Evolutionary conservation across 495 filamentous ascomycete species (phyloP), one percentile per base, ranked within the genome.

Genomic region (Monascus purpureus): DNA sequence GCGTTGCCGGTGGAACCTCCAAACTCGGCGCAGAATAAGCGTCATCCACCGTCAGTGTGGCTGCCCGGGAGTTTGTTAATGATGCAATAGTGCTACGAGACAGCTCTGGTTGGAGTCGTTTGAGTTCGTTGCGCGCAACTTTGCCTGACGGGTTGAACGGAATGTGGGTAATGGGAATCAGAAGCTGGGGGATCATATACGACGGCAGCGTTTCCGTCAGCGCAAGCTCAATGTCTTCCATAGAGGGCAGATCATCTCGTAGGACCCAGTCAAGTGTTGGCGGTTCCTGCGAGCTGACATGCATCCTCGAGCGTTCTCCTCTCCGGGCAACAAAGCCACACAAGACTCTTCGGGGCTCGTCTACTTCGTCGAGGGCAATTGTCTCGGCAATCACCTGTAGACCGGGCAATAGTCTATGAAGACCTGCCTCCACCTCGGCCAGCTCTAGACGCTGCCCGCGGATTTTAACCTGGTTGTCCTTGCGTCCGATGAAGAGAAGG

Each of bases 391-490:
- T 14, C 26, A 6, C 8, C 5, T 6, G 8, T 8, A 28, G 26
- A 28, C 12, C 6, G 26, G 13, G 26, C 7, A 7, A 8, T 6
- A 28, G 8, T 7, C 13, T 28, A 14, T 39, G 20, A n/a, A n/a
- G n/a, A n/a, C n/a, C n/a, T n/a, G n/a, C n/a, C 13, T 39, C 31
- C 42, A 86, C 80, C 50, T 84, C 80, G 3, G 69, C 71, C 36
- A 82, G 72, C 41, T 87, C 81, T 0, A 87, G 57, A 6, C 80
- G 59, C 46, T 87, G 81, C 1, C 81, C 81, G 6, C 80, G 66
- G 1, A 87, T 61, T 47, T 85, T 86, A 19, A 83, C 70, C 47
- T 87, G 81, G 41, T 80, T 75, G 46, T 87, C 81, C 1, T 67
- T 68, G 8, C 80, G 63, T 1, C 80, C 81, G 3, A 77, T 43